Evolutionary conservation across 2,329 filamentous ascomycete genomes (phyloP), one percentile per base, ranked within the genome.

Genomic region (Xylariaceae sp.): DNA sequence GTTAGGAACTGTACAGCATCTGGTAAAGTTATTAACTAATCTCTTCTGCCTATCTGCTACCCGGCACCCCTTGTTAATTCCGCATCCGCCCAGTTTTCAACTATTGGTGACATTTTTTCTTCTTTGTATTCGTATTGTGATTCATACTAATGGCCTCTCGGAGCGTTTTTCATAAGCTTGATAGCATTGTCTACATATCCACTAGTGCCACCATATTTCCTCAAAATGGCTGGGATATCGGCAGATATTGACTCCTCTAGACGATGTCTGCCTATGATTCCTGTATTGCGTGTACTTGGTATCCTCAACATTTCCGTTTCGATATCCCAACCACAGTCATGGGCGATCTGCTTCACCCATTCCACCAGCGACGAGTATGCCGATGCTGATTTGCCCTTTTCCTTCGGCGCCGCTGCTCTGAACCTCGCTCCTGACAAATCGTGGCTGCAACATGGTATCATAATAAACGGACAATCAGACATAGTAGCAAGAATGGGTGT

Each of bases 391-490:
- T 82, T 81, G 43, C 71, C 70, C 65, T 77, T 78, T 54, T 79
- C 76, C 45, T 78, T 79, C 2, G 84, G 83, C 7, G 79, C 76
- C 7, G 82, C 81, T 14, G 90, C 89, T 16, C 95, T 87, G 71
- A 89, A 95, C 57, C 76, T 81, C 21, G 85, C 83, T 1, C 95
- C 95, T 0, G 87, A 86, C 2, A 99, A 85, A 56, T 89, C 84
- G 76, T 98, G 92, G 63, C 91, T 96, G 77, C 95, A 99, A 77
- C 95, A 99, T 1, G 95, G 95, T 40, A 99, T 96, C 65, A 91
- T 90, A 60, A 99, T 86, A 73, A 97, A 99, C 0, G 92, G 89
- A 9, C 89, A 89, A 2, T 84, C 76, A 0, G 89, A 92, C 1
- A 92, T 77, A 6, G 86, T 84, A 1, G 91, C 93, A 36, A 99